Evolutionary conservation across 345 rosid species (phyloP), one percentile per base, ranked within the genome.

Genomic region (Boechera stricta): DNA sequence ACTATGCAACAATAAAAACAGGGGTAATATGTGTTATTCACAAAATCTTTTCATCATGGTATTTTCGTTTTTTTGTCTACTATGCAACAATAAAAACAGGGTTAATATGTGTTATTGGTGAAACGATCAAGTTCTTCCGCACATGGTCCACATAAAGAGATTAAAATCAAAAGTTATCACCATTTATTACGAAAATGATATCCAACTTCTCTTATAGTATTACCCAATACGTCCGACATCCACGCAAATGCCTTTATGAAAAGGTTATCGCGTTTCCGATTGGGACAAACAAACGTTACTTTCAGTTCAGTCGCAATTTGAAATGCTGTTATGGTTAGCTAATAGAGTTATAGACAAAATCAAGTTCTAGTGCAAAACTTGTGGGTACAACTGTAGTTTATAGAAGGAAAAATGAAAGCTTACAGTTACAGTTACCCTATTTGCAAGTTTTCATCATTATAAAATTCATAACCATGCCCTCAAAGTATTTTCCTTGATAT

Each of bases 401-500:
- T 11, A 61, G 3, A 36, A 39, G 31, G 16, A 24, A 61, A 39
- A 39, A 21, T 39, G 32, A 61, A 38, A 38, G 49, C 66, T 61
- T 61, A 39, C 9, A 60, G 0, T 35, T 35, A 41, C 10, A 10
- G 8, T 33, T n/a, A 36, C 69, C 21, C 10, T 64, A 9, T 64
- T 45, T 8, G 52, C 15, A 63, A 12, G 21, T 42, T 26, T 54
- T 29, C 64, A 70, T 61, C 51, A 48, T 49, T 53, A 36, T n/a
- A 48, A 31, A 33, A 31, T 61, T 26, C 49, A 49, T 33, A 48
- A 60, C 58, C 0, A 52, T 55, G 64, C 12, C 18, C 55, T 41
- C 24, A 73, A 63, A 52, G 56, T 74, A 31, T n/a, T 42, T 45
- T 35, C 48, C 32, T 35, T 36, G 38, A 75, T 11, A 55, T 44